Conservation (phyloP, 345 rosid genomes). For the Brassica nigra region DNA sequence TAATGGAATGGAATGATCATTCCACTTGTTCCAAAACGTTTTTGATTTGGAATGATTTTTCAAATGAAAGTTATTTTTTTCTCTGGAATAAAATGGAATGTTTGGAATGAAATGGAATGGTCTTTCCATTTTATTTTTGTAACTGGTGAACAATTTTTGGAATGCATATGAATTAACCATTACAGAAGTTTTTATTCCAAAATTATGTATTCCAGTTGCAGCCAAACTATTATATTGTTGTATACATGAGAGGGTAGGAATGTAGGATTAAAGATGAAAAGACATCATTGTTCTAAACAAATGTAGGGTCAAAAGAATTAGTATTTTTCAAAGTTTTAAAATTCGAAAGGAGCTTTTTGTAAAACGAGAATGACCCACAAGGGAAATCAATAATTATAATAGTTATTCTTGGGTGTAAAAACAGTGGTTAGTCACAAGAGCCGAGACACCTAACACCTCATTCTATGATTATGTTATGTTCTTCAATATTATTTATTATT, state of each 20-base stretch:
- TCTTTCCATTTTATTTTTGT: too few species aligned
- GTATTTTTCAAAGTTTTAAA: conserved; percentile 20
- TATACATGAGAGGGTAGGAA: conserved; percentile 25
- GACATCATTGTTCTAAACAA: conserved; percentile 35
- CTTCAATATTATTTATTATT: neutral
- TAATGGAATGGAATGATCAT: too few species aligned
- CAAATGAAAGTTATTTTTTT: too few species aligned
- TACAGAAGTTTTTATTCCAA: too few species aligned
- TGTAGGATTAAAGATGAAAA: conserved; percentile 39
- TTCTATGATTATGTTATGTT: conserved; percentile 31
- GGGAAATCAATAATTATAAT: conserved; percentile 26
- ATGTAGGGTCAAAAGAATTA: conserved; percentile 20
- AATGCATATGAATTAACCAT: too few species aligned
- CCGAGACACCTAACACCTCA: conserved; percentile 42
- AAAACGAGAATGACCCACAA: conserved; percentile 43
- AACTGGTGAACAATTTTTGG: too few species aligned
- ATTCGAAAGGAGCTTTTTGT: conserved; percentile 31
- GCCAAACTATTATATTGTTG: neutral
- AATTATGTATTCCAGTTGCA: too few species aligned
- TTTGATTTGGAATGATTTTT: too few species aligned
- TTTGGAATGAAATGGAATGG: too few species aligned
- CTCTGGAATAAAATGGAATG: too few species aligned
- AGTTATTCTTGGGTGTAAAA: conserved; percentile 30
- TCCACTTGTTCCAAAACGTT: too few species aligned
- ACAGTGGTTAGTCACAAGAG: conserved; percentile 33